Evolutionary conservation across 2,329 filamentous ascomycete genomes (phyloP).

Genomic region (Aspergillus sp.): DNA sequence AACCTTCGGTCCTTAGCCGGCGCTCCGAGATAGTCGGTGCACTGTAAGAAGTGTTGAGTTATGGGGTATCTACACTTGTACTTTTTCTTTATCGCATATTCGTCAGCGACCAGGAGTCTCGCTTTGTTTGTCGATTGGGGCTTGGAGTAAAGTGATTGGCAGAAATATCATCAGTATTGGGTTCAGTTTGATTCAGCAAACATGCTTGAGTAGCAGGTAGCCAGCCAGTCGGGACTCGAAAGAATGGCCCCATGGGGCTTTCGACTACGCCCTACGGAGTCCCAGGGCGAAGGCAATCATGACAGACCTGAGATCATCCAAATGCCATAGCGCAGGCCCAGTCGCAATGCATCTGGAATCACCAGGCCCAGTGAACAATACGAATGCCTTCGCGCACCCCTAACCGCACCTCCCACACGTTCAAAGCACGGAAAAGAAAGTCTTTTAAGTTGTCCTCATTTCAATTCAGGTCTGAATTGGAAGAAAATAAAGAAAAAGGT

Average conservation of each 20-base stretch:
- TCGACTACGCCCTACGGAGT: too few species aligned
- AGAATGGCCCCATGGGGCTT: too few species aligned
- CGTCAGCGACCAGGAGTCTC: slow-evolving; percentile 9
- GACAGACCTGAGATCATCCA: too few species aligned
- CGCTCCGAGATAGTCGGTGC: slow-evolving; percentile 6
- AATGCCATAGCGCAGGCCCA: too few species aligned
- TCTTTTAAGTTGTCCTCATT: slow-evolving; percentile 28
- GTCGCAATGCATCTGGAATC: too few species aligned
- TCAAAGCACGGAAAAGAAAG: not conserved
- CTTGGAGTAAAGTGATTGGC: not conserved
- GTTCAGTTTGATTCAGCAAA: not conserved
- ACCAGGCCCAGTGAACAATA: too few species aligned
- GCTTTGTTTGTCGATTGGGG: slow-evolving; percentile 3
- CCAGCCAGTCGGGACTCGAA: too few species aligned
- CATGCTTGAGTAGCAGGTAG: too few species aligned
- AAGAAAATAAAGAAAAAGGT: slow-evolving; percentile 25
- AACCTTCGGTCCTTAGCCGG: slow-evolving; percentile 34
- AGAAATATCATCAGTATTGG: not conserved
- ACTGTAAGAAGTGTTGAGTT: not conserved
- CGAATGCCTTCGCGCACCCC: too few species aligned
- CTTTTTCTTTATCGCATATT: slow-evolving; percentile 8
- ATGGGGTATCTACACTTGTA: not conserved
- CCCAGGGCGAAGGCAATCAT: too few species aligned
- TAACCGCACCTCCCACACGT: too few species aligned
- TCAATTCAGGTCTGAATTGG: slow-evolving; percentile 23